A percentile compares a stretch with the other conserved stretches of the same genome.
Evolutionary conservation across 2,329 filamentous ascomycete species (phyloP).

Genomic region (Scytalidium sp.): DNA sequence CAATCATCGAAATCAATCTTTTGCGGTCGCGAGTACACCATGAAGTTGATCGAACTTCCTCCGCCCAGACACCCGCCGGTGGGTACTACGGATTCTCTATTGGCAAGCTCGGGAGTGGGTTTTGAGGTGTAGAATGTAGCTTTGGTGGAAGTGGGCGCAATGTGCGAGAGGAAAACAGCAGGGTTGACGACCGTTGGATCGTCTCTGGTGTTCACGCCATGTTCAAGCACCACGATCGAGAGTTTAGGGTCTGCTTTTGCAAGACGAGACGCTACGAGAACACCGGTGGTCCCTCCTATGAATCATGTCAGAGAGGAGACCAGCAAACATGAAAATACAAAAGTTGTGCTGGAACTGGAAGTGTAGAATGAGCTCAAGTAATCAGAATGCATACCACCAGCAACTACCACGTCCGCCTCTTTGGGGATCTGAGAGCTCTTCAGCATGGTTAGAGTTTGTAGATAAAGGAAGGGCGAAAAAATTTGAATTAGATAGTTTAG

Average conservation of each 20-base stretch:
- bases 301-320: background rate
- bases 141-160: conserved; percentile 38
- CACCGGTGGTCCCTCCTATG: conserved; percentile 35
- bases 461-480: no score
- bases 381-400: background rate
- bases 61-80: conserved; percentile 39
- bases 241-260: conserved; percentile 39
- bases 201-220: conserved; percentile 42
- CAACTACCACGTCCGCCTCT: background rate
- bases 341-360: background rate
- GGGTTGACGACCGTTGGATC: conserved; percentile 41
- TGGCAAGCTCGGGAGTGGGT: conserved; percentile 34
- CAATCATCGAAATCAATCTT: conserved; percentile 1
- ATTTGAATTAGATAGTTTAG: no score
- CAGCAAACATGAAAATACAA: no score
- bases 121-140: conserved; percentile 42
- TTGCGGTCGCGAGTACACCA: background rate
- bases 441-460: no score
- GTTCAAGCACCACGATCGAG: conserved; percentile 43
- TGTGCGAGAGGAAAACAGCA: conserved; percentile 38
- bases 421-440: background rate
- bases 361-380: background rate
- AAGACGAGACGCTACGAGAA: conserved; percentile 39
- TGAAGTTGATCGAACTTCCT: conserved; percentile 32
- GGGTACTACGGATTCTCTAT: conserved; percentile 27